Conservation (phyloP, 805 yeast species). For the Lachancea fermentati region DNA sequence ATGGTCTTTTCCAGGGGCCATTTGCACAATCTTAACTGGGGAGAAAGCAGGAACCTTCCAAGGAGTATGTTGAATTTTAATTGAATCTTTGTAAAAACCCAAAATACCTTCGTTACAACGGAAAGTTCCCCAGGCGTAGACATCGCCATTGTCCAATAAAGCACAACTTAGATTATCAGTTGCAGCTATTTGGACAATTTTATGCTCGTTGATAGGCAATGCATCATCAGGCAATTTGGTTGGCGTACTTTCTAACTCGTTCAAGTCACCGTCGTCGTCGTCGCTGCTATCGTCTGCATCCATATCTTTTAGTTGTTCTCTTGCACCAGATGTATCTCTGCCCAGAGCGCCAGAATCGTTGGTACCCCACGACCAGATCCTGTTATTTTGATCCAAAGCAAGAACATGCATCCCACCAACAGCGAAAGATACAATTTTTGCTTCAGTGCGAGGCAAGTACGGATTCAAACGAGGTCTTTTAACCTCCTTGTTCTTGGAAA, state of each 20-base stretch:
- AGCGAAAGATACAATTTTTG: slow-evolving; percentile 76
- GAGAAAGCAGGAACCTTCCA: slow-evolving; percentile 42
- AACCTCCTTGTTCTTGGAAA: slow-evolving; percentile 85
- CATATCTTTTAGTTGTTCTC: slow-evolving; percentile 62
- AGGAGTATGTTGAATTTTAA: slow-evolving; percentile 63
- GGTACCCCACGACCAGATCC: slow-evolving; percentile 98
- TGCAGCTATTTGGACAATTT: slow-evolving; percentile 78
- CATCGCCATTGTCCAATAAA: slow-evolving; percentile 73
- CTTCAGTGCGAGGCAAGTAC: slow-evolving; percentile 52
- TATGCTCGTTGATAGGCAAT: slow-evolving; percentile 44
- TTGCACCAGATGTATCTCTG: slow-evolving; percentile 66
- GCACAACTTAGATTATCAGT: slow-evolving; percentile 88
- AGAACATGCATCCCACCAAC: slow-evolving; percentile 95
- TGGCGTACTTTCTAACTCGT: slow-evolving; percentile 87
- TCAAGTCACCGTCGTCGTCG: slow-evolving; percentile 78
- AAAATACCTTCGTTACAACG: slow-evolving; percentile 87
- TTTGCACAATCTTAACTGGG: slow-evolving; percentile 60
- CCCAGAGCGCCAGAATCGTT: slow-evolving; percentile 92
- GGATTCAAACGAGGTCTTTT: slow-evolving; percentile 94
- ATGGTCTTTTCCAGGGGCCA: slow-evolving; percentile 94
- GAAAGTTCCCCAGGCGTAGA: slow-evolving; percentile 97
- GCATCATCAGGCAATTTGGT: slow-evolving; percentile 52
- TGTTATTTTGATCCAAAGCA: slow-evolving; percentile 70
- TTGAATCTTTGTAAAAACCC: slow-evolving; percentile 64
- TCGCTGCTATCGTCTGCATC: slow-evolving; percentile 54